Evolutionary conservation across 1,284 basidiomycete species (phyloP).

Genomic region (Austroboletus novae-zelandiae): DNA sequence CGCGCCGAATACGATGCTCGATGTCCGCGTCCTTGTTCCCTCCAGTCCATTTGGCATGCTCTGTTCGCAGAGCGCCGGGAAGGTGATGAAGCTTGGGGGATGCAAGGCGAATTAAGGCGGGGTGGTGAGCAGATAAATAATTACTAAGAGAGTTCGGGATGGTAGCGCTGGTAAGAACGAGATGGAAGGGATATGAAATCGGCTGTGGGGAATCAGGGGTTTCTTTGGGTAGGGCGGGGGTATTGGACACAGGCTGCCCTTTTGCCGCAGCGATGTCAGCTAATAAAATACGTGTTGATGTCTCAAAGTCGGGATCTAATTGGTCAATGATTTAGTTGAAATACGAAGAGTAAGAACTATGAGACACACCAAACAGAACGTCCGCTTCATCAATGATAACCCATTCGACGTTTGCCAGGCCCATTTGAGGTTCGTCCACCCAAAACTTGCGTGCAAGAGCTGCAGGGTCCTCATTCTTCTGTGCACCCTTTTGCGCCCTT

Average conservation of each 20-base stretch:
- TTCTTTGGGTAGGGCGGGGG: conserved; percentile 13
- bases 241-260: conserved; percentile 43
- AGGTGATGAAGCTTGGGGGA: conserved; percentile 80
- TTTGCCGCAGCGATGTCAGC: conserved; percentile 67
- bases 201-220: conserved; percentile 19
- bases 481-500: conserved; percentile 22
- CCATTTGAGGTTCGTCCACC: conserved; percentile 50
- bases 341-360: background rate
- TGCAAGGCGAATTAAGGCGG: conserved; percentile 61
- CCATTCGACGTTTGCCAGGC: conserved; percentile 73
- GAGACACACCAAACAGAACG: conserved; percentile 71
- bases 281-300: conserved; percentile 65
- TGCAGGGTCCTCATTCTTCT: conserved; percentile 22
- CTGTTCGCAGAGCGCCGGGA: conserved; percentile 64
- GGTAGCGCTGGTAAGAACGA: conserved; percentile 84
- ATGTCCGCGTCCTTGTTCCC: conserved; percentile 80
- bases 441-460: conserved; percentile 27
- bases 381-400: conserved; percentile 88
- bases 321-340: background rate
- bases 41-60: conserved; percentile 73
- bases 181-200: conserved; percentile 67
- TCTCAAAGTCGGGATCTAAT: conserved; percentile 72
- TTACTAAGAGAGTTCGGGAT: conserved; percentile 74
- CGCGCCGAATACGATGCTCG: conserved; percentile 64
- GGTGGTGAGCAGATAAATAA: conserved; percentile 63